Evolutionary conservation across 805 yeast species (phyloP), one percentile per base, ranked within the genome.

Genomic region (Lachancea kluyveri): DNA sequence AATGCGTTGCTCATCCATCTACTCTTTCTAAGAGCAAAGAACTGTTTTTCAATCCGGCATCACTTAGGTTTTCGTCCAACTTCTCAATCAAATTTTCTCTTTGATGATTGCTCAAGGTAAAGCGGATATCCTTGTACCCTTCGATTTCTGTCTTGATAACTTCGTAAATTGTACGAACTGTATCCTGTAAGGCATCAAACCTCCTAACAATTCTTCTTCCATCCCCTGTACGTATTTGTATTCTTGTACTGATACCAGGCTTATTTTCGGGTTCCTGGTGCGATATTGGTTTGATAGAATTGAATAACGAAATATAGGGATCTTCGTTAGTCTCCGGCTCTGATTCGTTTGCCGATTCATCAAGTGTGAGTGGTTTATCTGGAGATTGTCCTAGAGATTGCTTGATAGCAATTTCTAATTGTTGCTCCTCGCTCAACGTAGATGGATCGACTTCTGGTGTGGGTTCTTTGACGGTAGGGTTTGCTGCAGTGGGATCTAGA

Each of bases 221-320:
- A 47, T 79, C 85, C 11, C 88, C 92, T 17, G 84, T 71, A 37
- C 96, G 68, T n/a, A 92, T 70, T 58, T 92, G 97, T 16, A 92
- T 72, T 46, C 96, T 67, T 0, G 96, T 84, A 0, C 77, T 65
- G 6, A 65, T 58, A 0, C 74, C 70, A 8, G 70, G 77, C 5
- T 59, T 52, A 3, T 63, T 52, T 2, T 70, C 55, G 1, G 95
- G 94, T 48, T 87, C 96, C 0, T 63, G 62, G 36, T 76, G 74
- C 25, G 67, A 68, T 2, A 50, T 44, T 0, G 88, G 67, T 18
- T 51, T 28, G 6, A 85, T 78, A 0, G 60, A 33, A 7, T 65
- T 68, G 36, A 81, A 68, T 5, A 61, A 59, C 39, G 74, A 76
- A 15, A 43, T 57, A 8, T 61, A 64, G 1, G 67, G 48, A 6